These are phyloP conservation scores for Alisma plantagoaquatica DNA, from an alignment of 106 monocot genomes.

Conservation along the genomic window DNA sequence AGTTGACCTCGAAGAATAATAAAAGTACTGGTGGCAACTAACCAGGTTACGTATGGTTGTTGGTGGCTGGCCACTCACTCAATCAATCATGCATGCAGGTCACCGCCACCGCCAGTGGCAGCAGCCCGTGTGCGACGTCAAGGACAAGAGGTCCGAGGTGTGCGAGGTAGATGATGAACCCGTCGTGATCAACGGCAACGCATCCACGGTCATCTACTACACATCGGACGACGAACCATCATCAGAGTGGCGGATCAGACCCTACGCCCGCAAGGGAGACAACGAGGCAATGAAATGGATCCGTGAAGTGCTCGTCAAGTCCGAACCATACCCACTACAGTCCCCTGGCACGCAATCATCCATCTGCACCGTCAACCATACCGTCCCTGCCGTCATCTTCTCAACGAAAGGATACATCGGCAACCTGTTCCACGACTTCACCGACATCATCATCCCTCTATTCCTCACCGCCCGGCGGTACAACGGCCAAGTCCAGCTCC, in stretches of 20 bases:
- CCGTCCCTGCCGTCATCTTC: conserved; percentile 28
- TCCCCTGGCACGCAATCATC: background rate
- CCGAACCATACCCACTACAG: background rate
- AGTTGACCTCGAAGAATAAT: too few relatives aligned
- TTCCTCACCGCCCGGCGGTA: conserved; percentile 19
- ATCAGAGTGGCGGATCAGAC: conserved; percentile 48
- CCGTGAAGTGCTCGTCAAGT: conserved; percentile 16
- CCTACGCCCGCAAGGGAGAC: conserved; percentile 54
- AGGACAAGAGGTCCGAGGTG: conserved; percentile 21
- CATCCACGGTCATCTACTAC: background rate
- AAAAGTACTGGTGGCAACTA: too few relatives aligned
- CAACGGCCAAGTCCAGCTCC: conserved; percentile 25
- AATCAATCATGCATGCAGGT: too few relatives aligned
- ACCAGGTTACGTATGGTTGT: too few relatives aligned
- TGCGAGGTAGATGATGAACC: conserved; percentile 39
- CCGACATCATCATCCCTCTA: conserved; percentile 41
- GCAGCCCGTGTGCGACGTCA: conserved; percentile 21
- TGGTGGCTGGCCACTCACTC: too few relatives aligned
- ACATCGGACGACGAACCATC: conserved; percentile 11
- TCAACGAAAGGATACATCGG: conserved; percentile 26
- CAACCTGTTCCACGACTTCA: conserved; percentile 44
- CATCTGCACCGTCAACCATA: conserved; percentile 13
- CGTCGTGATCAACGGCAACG: conserved; percentile 20
- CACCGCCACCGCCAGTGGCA: too few relatives aligned
- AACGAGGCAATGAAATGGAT: background rate